Conservation (phyloP, 2,329 filamentous ascomycete species). For the Cryphonectria parasitica region DNA sequence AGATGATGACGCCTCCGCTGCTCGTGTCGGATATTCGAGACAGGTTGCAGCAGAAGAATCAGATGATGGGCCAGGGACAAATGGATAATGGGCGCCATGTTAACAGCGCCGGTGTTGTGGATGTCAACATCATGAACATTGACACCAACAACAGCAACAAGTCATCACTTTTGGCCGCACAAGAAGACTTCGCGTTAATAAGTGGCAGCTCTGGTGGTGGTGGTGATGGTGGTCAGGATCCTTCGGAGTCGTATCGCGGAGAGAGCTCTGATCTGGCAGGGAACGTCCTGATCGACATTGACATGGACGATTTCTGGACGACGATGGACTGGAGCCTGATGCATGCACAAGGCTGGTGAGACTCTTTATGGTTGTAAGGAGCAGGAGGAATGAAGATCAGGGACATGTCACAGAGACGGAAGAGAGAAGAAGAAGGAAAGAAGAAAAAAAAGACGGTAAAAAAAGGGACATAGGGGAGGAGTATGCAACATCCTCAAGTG, state of each 20-base stretch:
- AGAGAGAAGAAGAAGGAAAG: too few species aligned
- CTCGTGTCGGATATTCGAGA: conserved; percentile 12
- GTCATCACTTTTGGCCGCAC: not conserved
- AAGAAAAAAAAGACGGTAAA: too few species aligned
- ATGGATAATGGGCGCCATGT: not conserved
- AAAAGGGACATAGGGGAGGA: too few species aligned
- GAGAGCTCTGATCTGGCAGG: not conserved
- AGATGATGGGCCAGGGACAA: not conserved
- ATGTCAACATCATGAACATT: not conserved
- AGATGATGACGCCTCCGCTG: not conserved
- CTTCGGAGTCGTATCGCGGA: not conserved
- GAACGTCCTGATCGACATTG: not conserved
- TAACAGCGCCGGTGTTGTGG: not conserved
- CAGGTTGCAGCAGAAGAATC: not conserved
- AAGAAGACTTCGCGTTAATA: not conserved
- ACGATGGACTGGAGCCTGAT: conserved; percentile 18
- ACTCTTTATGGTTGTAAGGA: too few species aligned
- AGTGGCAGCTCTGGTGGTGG: not conserved
- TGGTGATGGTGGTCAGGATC: not conserved
- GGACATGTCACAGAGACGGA: too few species aligned
- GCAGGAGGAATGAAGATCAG: not conserved
- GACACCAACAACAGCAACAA: not conserved
- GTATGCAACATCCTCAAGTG: too few species aligned
- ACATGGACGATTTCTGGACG: conserved; percentile 9
- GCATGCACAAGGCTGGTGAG: conserved; percentile 6